Evolutionary conservation across 495 filamentous ascomycete genomes (phyloP), one percentile per base, ranked within the genome.

Genomic region (Hamigera avellanea): DNA sequence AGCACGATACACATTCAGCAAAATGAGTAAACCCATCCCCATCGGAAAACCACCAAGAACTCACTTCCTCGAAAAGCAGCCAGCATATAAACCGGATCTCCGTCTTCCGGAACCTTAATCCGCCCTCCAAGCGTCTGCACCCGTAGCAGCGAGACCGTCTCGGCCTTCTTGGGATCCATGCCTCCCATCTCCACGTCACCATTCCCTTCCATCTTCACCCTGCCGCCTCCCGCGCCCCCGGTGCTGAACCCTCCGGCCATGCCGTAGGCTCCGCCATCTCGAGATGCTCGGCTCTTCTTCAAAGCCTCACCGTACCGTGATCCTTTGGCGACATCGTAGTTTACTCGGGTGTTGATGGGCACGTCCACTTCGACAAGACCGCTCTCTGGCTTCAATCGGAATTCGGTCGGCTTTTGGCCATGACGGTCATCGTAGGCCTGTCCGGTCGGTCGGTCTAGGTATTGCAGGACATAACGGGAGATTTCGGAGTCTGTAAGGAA

Each of bases 311-410:
- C 83, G 58, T 78, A 89, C 36, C 62, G 59, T 14, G 78, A 39
- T 7, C 75, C 83, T 47, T 78, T 78, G 35, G 57, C 66, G 35
- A 69, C 61, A 53, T 87, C 75, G 52, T 81, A 89, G 41, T 76
- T 74, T 3, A 49, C 42, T 12, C 63, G 57, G 14, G 73, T 72
- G 53, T 76, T 69, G 33, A 87, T 62, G 1, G 80, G 76, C 7
- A 85, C 66, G 35, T 89, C 83, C 5, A 86, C 50, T 49, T 89
- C 83, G n/a, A 87, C 60, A 35, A 83, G 64, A 1, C 81, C 82
- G 1, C 76, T 67, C 19, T 68, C 56, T 0, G 72, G 70, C 54
- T 89, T 89, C 44, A 83, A 63, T 19, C 81, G 75, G 23, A 86
- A 50, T 8, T 66, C 63, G 2, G 68, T 43, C 0, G 83, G 83